phyloP scores from a whole-genome alignment of 805 yeast genomes.

The Scheffersomyces ergatensis region DNA sequence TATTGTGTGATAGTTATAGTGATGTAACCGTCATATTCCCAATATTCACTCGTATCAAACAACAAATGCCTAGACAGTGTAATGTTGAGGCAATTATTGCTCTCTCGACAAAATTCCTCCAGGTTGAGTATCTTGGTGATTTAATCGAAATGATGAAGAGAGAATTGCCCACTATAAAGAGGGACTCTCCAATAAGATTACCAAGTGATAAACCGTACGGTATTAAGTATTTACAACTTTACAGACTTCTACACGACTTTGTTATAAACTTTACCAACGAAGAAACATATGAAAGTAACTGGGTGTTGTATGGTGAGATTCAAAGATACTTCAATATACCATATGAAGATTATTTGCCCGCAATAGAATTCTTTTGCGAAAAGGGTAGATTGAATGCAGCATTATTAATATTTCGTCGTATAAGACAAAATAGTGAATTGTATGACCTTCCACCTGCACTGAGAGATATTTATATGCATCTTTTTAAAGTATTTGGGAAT shows the following conservation, averaged over 20 bases:
- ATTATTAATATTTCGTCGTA: conserved; percentile 56
- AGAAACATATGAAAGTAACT: conserved; percentile 43
- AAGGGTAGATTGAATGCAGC: conserved; percentile 60
- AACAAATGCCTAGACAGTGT: conserved; percentile 29
- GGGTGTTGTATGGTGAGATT: conserved; percentile 58
- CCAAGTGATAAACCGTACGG: conserved; percentile 22
- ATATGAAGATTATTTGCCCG: conserved; percentile 54
- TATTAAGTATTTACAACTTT: conserved; percentile 23
- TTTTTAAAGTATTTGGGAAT: conserved; percentile 62
- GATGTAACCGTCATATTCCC: conserved; percentile 26
- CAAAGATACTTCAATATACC: conserved; percentile 58
- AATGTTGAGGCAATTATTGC: conserved; percentile 27
- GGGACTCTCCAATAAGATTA: conserved; percentile 25
- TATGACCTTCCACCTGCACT: conserved; percentile 25
- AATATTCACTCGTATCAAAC: conserved; percentile 32
- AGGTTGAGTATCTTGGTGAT: conserved; percentile 38
- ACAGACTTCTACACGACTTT: conserved; percentile 26
- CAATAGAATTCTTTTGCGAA: conserved; percentile 55
- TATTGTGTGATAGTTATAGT: conserved; percentile 24
- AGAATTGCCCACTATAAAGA: conserved; percentile 35
- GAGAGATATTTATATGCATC: conserved; percentile 54
- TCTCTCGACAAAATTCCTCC: conserved; percentile 26
- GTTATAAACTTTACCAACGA: conserved; percentile 29
- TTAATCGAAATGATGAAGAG: conserved; percentile 38
- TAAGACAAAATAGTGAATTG: conserved; percentile 47